phyloP scores from a whole-genome alignment of 2,329 filamentous ascomycete species.

The Colletotrichum sp. region DNA sequence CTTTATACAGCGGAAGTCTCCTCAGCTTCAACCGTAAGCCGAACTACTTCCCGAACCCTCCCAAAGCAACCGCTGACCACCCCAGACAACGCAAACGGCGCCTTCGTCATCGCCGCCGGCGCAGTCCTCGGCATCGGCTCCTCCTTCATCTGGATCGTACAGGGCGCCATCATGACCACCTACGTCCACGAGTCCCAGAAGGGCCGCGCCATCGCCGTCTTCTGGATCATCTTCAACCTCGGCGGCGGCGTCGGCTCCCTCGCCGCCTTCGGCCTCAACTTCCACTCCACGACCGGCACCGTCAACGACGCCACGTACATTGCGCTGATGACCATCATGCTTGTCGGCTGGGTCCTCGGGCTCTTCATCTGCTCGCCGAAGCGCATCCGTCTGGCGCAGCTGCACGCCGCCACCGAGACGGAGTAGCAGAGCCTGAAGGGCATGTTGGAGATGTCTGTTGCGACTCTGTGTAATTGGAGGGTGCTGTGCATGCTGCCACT shows the following conservation, averaged over 20 bases:
- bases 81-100: slow-evolving; percentile 41
- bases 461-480: slow-evolving; percentile 46
- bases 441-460: slow-evolving; percentile 39
- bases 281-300: slow-evolving; percentile 42
- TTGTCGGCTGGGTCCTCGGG: slow-evolving; percentile 51
- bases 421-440: slow-evolving; percentile 43
- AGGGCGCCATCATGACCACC: slow-evolving; percentile 54
- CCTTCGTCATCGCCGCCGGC: slow-evolving; percentile 49
- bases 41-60: not conserved
- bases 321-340: slow-evolving; percentile 53
- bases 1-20: slow-evolving; percentile 48
- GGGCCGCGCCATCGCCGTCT: slow-evolving; percentile 45
- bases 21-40: slow-evolving; percentile 45
- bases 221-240: slow-evolving; percentile 53
- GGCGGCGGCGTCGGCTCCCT: slow-evolving; percentile 49
- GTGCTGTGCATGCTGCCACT: slow-evolving; percentile 55
- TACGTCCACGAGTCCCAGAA: slow-evolving; percentile 48
- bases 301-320: slow-evolving; percentile 57
- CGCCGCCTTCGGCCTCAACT: slow-evolving; percentile 49
- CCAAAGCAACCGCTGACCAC: slow-evolving; percentile 41
- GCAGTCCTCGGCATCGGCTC: slow-evolving; percentile 50
- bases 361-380: slow-evolving; percentile 53
- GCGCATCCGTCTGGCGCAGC: slow-evolving; percentile 42
- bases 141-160: slow-evolving; percentile 50
- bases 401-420: slow-evolving; percentile 39